phyloP scores from a whole-genome alignment of 2,329 filamentous ascomycete species.

The Madurella fahalii region DNA sequence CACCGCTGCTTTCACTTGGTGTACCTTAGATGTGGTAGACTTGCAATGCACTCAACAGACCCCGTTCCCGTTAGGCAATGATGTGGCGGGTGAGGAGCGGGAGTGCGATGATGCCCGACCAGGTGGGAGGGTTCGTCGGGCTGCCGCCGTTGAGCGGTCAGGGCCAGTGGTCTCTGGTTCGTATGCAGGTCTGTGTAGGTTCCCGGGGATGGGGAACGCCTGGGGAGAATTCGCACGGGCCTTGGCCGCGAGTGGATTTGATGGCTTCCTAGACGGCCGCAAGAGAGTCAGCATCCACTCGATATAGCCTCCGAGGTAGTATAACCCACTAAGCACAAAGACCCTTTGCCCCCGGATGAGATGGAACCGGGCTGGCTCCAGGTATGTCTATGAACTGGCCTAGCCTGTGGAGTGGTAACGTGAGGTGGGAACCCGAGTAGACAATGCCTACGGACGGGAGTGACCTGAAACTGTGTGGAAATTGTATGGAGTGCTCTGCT shows the following conservation, averaged over 20 bases:
- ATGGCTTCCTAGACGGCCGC: neutral
- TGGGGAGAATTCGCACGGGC: slow-evolving; percentile 1
- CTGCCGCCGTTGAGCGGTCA: slow-evolving; percentile 17
- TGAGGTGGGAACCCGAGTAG: neutral
- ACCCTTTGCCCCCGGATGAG: neutral
- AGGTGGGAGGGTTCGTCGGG: slow-evolving; percentile 9
- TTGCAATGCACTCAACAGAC: neutral
- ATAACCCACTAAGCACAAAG: neutral
- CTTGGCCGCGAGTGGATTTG: neutral
- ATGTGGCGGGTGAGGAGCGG: neutral
- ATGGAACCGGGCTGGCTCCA: no score
- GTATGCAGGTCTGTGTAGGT: slow-evolving; percentile 16
- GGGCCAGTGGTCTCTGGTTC: slow-evolving; percentile 8
- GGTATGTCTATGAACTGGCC: neutral
- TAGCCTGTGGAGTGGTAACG: neutral
- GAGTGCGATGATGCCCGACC: neutral
- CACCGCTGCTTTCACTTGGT: slow-evolving; percentile 12
- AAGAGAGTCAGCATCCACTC: neutral
- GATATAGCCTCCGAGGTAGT: neutral
- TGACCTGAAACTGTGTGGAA: neutral
- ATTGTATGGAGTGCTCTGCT: neutral
- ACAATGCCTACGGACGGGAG: neutral
- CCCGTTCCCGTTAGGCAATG: neutral
- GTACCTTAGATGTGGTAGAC: neutral
- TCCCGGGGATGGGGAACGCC: slow-evolving; percentile 13